A percentile compares a stretch with the other conserved stretches of the same genome.
Conservation (phyloP, 1,284 basidiomycete genomes). For the Tylopilus sp. region DNA sequence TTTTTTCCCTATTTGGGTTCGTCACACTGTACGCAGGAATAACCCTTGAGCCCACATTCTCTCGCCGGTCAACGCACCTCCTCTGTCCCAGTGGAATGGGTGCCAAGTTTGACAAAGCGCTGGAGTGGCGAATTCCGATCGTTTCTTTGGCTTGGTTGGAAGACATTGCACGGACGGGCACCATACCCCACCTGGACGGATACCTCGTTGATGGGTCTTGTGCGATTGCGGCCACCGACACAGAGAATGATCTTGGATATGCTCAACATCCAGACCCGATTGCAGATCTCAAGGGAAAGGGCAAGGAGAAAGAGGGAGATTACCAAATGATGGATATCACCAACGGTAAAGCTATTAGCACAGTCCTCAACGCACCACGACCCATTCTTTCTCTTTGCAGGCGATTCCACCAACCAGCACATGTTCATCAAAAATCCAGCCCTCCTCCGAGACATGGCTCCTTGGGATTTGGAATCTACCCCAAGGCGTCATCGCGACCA, state of each 20-base stretch:
- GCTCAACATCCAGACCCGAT: not conserved
- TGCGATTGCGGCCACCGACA: not conserved
- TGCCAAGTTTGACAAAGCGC: conserved; percentile 68
- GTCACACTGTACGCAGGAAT: conserved; percentile 42
- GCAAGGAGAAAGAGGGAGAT: conserved; percentile 28
- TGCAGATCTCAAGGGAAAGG: conserved; percentile 28
- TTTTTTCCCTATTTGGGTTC: not conserved
- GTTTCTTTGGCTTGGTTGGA: conserved; percentile 62
- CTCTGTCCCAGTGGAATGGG: conserved; percentile 67
- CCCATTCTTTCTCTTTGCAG: conserved; percentile 1
- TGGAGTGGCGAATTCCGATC: conserved; percentile 64
- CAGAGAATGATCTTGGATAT: not conserved
- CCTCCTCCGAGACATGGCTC: conserved; percentile 18
- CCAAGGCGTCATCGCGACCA: not conserved
- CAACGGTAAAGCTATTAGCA: conserved; percentile 24
- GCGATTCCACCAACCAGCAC: conserved; percentile 1
- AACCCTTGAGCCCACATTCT: conserved; percentile 53
- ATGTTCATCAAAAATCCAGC: conserved; percentile 22
- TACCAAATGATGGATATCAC: conserved; percentile 37
- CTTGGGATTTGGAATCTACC: not conserved
- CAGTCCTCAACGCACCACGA: not conserved
- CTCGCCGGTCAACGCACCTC: conserved; percentile 62
- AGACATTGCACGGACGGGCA: conserved; percentile 46
- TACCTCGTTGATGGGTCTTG: conserved; percentile 19
- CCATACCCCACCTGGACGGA: conserved; percentile 33